Percentiles rank a stretch among this genome's conserved stretches.
Conservation (phyloP, 2,329 filamentous ascomycete species). For the Phyllosticta paracitricarpa region DNA sequence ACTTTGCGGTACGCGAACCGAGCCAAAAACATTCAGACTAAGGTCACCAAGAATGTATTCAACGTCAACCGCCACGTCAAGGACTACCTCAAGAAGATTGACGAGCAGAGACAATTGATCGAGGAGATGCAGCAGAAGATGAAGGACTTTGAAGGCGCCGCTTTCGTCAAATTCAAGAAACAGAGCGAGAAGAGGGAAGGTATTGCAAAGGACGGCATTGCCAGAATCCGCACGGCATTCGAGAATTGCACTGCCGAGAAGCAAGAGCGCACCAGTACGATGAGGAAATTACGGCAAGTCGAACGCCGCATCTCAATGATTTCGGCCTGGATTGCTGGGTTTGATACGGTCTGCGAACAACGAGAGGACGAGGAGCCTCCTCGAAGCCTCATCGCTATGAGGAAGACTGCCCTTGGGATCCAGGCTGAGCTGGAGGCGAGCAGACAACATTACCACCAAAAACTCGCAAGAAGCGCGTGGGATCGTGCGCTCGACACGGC, state of each 20-base stretch:
- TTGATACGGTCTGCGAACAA: constrained; percentile 69
- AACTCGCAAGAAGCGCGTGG: constrained; percentile 72
- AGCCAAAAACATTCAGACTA: constrained; percentile 99
- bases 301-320: constrained; percentile 77
- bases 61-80: constrained; percentile 99
- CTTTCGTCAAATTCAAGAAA: constrained; percentile 84
- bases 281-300: constrained; percentile 73
- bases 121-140: constrained; percentile 91
- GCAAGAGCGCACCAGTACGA: constrained; percentile 64
- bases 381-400: constrained; percentile 60
- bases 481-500: constrained; percentile 80
- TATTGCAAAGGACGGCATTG: constrained; percentile 65
- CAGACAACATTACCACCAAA: constrained; percentile 81
- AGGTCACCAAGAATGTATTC: constrained; percentile 97
- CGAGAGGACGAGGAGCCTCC: constrained; percentile 59
- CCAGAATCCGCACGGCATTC: constrained; percentile 71
- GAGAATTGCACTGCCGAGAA: constrained; percentile 70
- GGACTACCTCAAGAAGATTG: constrained; percentile 98
- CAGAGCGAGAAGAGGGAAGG: constrained; percentile 75
- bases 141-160: constrained; percentile 72
- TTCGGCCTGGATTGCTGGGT: constrained; percentile 88
- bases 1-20: constrained; percentile 94
- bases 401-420: constrained; percentile 82
- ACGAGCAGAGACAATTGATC: constrained; percentile 95
- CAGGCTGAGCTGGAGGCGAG: constrained; percentile 82